Conservation (phyloP, 1,284 basidiomycete species). For the Ustilago shanxiensis region DNA sequence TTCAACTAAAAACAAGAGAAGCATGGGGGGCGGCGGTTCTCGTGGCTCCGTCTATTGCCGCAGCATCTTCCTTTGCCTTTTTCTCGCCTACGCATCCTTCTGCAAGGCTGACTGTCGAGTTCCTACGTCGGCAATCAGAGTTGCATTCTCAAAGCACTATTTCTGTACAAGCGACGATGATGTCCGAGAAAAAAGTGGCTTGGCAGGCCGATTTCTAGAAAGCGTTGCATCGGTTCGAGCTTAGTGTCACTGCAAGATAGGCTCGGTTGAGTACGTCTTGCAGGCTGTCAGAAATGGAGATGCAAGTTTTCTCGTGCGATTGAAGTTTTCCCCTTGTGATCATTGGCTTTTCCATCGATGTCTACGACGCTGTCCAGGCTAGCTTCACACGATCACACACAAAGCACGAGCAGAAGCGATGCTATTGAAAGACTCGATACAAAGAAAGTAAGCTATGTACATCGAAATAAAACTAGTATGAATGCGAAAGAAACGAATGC, state of each 20-base stretch:
- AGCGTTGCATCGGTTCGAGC: not conserved
- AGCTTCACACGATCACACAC: no score
- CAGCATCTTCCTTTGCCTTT: no score
- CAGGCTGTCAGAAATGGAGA: not conserved
- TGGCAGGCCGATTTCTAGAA: not conserved
- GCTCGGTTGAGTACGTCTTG: not conserved
- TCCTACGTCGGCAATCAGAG: slow-evolving; percentile 2
- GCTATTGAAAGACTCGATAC: not conserved
- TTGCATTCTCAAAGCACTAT: not conserved
- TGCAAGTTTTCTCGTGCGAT: slow-evolving; percentile 3
- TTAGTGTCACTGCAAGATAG: not conserved
- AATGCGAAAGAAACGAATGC: not conserved
- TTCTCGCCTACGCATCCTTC: slow-evolving; percentile 3
- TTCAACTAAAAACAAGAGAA: not conserved
- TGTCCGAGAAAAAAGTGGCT: no score
- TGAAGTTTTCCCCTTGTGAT: not conserved
- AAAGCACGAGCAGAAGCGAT: not conserved
- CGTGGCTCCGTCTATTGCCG: slow-evolving; percentile 3
- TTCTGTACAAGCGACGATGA: no score
- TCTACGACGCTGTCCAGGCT: no score
- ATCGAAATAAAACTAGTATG: not conserved
- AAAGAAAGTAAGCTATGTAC: not conserved
- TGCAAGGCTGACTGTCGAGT: slow-evolving; percentile 3
- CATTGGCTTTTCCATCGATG: not conserved
- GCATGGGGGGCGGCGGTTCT: not conserved